Base-by-base conservation (phyloP, 768 basidiomycete species). In the Lenzites betulinus region DNA sequence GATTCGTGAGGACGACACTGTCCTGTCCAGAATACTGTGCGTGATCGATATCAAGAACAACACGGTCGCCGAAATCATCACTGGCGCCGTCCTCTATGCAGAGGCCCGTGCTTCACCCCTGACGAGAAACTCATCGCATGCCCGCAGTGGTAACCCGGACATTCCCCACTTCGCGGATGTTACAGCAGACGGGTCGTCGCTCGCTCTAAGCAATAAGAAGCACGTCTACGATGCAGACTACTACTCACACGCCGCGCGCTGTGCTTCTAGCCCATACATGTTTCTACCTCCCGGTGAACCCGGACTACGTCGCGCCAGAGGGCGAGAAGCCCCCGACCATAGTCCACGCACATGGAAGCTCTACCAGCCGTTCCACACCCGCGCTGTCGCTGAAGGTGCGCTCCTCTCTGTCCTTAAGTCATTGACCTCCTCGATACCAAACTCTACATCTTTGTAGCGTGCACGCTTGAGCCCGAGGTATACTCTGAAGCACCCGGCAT, bases 71-170 rank as follows among this genome's bases (percentile, higher is more conserved):
- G 71, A 80, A 5, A 71, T 92, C 41, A 74, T 76, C 2, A 73
- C 77, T 0, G 89, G 87, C 6, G 83, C 84, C 5, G 89, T 91
- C 68, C 92, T 93, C 74, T 93, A 92, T 70, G 78, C 81, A 44
- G n/a, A n/a, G 71, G 77, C 1, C 84, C 88, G 0, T 73, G 71
- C 26, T 86, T 88, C 74, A 84, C 83, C 30, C 81, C 84, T 0
- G 80, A 86, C 61, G 89, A 88, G 0, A 75, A 70, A 36, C 77
- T 75, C 53, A 65, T 91, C 18, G 80, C 79, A 1, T 92, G 85
- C 84, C 75, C 83, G 42, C 78, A 86, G 61, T 90, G 89, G 90
- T 79, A 71, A 87, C 52, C 86, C 87, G 0, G 79, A 86, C 60
- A 86, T 87, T 85, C 83, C 89, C 59, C 76, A 79, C 68, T 66